Percentiles rank a stretch among this genome's conserved stretches.
phyloP scores from a whole-genome alignment of 2,329 filamentous ascomycete genomes.

The Colletotrichum sp. region DNA sequence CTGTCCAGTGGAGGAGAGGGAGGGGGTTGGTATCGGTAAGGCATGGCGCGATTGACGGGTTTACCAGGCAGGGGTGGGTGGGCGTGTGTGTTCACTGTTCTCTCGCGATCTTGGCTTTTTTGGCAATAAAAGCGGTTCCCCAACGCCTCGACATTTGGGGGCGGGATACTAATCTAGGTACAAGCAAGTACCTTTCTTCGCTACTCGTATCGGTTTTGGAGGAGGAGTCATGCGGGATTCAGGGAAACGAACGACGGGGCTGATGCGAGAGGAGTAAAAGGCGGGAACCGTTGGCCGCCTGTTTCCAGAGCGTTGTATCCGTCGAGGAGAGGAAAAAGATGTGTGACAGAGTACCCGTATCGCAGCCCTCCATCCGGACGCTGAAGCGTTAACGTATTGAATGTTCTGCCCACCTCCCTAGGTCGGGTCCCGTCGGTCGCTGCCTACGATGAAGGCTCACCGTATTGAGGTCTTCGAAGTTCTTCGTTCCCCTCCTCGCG shows the following conservation, averaged over 20 bases:
- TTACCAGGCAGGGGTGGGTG: background rate
- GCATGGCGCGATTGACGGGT: constrained; percentile 6
- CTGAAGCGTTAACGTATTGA: background rate
- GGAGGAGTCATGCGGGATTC: background rate
- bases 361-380: background rate
- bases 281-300: background rate
- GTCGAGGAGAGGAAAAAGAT: background rate
- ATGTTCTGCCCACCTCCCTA: background rate
- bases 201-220: background rate
- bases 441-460: background rate
- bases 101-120: background rate
- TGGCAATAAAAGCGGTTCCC: background rate
- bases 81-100: background rate
- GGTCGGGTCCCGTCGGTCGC: background rate
- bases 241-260: background rate
- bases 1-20: background rate
- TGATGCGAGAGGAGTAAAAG: background rate
- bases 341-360: background rate
- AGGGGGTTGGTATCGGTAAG: background rate
- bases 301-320: background rate
- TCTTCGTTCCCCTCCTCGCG: background rate
- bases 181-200: background rate
- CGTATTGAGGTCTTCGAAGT: background rate
- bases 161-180: background rate
- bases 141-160: background rate